These are phyloP conservation scores for Volvox reticuliferus DNA, from an alignment of 139 green algal genomes.

Conservation along the genomic window DNA sequence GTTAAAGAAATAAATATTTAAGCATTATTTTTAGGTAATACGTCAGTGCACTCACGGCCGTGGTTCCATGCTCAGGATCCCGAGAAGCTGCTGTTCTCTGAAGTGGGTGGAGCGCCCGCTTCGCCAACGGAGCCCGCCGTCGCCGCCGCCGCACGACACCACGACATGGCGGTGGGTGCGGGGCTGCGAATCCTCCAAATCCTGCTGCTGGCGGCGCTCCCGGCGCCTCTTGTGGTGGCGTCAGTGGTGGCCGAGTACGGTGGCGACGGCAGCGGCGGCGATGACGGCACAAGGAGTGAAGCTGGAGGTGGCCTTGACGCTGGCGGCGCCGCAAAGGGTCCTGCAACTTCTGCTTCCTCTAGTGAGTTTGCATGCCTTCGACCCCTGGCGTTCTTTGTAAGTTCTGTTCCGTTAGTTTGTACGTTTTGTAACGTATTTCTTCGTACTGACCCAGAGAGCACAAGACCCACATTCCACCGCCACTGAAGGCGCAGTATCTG, in stretches of 20 bases:
- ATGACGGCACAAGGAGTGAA: neutral
- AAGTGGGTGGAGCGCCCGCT: constrained; percentile 8
- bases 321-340: neutral
- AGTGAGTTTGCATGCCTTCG: no score
- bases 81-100: constrained; percentile 14
- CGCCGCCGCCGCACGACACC: constrained; percentile 1
- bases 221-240: neutral
- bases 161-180: neutral
- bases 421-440: no score
- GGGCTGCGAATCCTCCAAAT: neutral
- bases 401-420: no score
- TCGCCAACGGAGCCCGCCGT: neutral
- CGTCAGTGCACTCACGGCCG: no score
- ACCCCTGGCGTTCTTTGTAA: no score
- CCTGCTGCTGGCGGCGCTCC: neutral
- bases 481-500: no score
- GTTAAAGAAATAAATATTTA: no score
- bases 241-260: neutral
- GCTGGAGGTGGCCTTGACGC: neutral
- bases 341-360: no score
- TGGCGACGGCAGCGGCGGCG: neutral
- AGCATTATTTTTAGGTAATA: no score
- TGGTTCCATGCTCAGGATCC: constrained; percentile 1
- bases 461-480: no score
- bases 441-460: no score